Evolutionary conservation across 1,284 basidiomycete genomes (phyloP), one percentile per base, ranked within the genome.

Genomic region (Stereum hirsutum): DNA sequence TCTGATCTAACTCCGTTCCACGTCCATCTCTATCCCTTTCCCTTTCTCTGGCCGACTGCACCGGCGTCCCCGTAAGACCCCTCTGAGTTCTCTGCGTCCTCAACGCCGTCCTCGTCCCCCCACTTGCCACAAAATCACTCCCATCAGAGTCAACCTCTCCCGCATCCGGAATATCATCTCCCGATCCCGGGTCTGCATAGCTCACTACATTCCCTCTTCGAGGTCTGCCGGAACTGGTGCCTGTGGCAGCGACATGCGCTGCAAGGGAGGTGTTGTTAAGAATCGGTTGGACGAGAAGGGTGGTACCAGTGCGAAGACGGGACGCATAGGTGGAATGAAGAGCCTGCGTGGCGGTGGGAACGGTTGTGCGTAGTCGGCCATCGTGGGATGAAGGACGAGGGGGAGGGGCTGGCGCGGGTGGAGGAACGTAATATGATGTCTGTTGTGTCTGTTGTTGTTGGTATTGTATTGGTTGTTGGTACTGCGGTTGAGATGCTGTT

Each of bases 261-360:
- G 70, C 57, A 14, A 47, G 51, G 57, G 66, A n/a, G 15, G 26
- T 8, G 23, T 15, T 8, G 4, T 28, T 46, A 49, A 84, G 49
- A 51, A 92, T 79, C n/a, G 94, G 93, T 57, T 99, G 95, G 62
- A 98, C 76, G 48, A 99, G 76, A 2, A 89, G 79, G 1, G 90
- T 89, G 5, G 86, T 77, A 21, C 95, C 95, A 0, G 93, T 94
- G n/a, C 89, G 81, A 44, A 98, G 68, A n/a, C 94, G 79, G 5
- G 93, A 89, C 0, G 92, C 72, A 61, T 96, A 98, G 1, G 90
- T 89, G 1, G 89, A 86, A 49, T 81, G 75, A 17, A 81, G 63
- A 0, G 88, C 92, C 60, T 98, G 95, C 0, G 72, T 61, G 0
- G 63, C 59, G 0, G 80, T 73, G 0, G 78, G 74, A 27, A 87